Evolutionary conservation across 2,329 filamentous ascomycete species (phyloP), one percentile per base, ranked within the genome.

Genomic region (Penicillium sp.): DNA sequence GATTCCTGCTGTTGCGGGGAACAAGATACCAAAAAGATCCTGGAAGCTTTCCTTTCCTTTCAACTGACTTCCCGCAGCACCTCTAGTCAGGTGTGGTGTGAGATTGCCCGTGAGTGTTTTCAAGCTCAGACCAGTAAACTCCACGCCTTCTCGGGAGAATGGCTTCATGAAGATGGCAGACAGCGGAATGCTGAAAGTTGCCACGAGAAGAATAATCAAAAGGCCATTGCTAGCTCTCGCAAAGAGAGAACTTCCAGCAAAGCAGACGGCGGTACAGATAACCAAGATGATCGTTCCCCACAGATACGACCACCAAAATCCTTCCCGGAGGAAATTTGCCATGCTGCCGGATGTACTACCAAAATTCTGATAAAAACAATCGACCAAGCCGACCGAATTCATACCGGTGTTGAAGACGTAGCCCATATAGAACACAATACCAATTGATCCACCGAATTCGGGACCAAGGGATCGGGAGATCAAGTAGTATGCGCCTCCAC

Each of bases 351-450:
- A 77, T 18, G 72, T 64, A 3, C 78, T 69, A 2, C 88, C 89
- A 66, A 92, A 84, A 64, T 92, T 92, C 58, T 92, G 82, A 50
- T 85, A 85, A 54, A 95, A 81, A 66, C 90, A 95, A 74, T 94
- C 89, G 60, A 96, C 84, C 44, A 96, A 79, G 77, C 90, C 91
- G 42, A 95, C 90, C 23, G 92, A 85, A 67, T 96, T 96, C 81
- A 96, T 84, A 35, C 89, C 89, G 1, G 90, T 92, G 69, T 93
- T 95, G 67, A 96, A 85, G 2, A 89, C 88, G 61, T 90, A 89
- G n/a, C 91, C 90, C n/a, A 95, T 79, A 70, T 94, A 96, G 73
- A 95, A 95, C 12, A 96, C 84, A 23, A 95, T 82, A 2, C 91
- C 91, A 60, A 96, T 95, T 1, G 89, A 91, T 15, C 91, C 91